Conservation (phyloP, 2,329 filamentous ascomycete genomes). For the Bertia moriformis region DNA sequence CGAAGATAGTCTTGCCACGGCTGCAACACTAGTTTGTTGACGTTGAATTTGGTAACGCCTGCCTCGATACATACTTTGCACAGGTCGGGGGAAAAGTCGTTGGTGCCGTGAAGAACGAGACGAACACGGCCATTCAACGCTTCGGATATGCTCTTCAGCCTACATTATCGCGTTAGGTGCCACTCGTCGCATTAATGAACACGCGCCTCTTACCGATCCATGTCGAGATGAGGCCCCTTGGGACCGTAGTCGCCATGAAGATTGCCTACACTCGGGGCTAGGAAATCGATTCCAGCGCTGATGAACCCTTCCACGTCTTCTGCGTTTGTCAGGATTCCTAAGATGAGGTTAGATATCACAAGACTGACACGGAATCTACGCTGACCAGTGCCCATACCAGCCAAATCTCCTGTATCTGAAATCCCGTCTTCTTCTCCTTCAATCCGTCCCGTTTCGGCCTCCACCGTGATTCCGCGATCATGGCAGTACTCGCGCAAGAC, state of each 20-base stretch:
- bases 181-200: too few relatives aligned
- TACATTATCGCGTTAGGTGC: too few relatives aligned
- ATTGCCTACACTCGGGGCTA: constrained; percentile 56
- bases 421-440: constrained; percentile 65
- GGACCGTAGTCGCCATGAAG: constrained; percentile 52
- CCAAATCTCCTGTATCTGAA: constrained; percentile 45
- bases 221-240: constrained; percentile 34
- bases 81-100: constrained; percentile 32
- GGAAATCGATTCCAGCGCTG: constrained; percentile 47
- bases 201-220: constrained; percentile 27
- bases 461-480: constrained; percentile 49
- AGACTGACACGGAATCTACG: too few relatives aligned
- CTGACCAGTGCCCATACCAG: too few relatives aligned
- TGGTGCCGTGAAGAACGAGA: constrained; percentile 39
- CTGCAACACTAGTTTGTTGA: constrained; percentile 36
- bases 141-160: constrained; percentile 21
- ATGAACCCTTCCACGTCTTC: constrained; percentile 48
- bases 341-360: too few relatives aligned
- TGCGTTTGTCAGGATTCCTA: constrained; percentile 43
- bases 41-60: constrained; percentile 40
- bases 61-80: constrained; percentile 33
- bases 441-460: constrained; percentile 59
- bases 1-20: constrained; percentile 25
- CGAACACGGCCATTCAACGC: constrained; percentile 22
- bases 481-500: constrained; percentile 51